Evolutionary conservation across 2,329 filamentous ascomycete genomes (phyloP).

Genomic region (Aspergillus arachidicola): DNA sequence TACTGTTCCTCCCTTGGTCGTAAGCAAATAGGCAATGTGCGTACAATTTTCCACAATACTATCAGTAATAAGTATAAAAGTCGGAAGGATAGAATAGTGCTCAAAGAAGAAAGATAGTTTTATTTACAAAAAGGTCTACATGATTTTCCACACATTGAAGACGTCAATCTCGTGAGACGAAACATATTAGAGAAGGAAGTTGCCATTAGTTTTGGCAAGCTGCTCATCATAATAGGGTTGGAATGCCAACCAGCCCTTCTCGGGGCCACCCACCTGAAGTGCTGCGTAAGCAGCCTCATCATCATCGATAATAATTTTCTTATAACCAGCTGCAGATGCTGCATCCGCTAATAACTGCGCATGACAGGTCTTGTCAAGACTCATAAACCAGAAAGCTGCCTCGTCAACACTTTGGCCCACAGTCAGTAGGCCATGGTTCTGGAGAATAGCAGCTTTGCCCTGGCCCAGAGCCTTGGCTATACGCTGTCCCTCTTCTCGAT

Average conservation of each 20-base stretch:
- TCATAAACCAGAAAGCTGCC: slow-evolving; percentile 69
- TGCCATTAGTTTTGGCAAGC: neutral
- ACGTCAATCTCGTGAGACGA: no score
- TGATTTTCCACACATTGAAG: neutral
- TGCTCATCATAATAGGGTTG: neutral
- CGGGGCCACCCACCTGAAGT: neutral
- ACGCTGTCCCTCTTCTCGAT: slow-evolving; percentile 62
- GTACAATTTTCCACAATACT: no score
- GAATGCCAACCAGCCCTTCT: neutral
- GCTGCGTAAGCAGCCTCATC: neutral
- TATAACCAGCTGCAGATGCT: slow-evolving; percentile 40
- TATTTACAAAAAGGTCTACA: no score
- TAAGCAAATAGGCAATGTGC: no score
- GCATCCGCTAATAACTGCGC: slow-evolving; percentile 71
- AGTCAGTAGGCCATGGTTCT: slow-evolving; percentile 73
- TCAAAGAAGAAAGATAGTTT: no score
- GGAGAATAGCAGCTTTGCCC: slow-evolving; percentile 65
- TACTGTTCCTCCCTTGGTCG: rapidly evolving
- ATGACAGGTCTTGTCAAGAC: slow-evolving; percentile 69
- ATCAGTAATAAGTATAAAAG: rapidly evolving
- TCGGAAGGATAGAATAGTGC: no score
- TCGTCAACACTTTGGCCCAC: slow-evolving; percentile 74
- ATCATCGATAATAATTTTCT: neutral
- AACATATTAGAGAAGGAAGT: neutral
- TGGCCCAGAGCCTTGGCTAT: slow-evolving; percentile 65